A percentile compares a stretch with the other conserved stretches of the same genome.
These are phyloP conservation scores for Chaetomium olivaceum DNA, from an alignment of 2,329 filamentous ascomycete genomes.

Conservation along the genomic window DNA sequence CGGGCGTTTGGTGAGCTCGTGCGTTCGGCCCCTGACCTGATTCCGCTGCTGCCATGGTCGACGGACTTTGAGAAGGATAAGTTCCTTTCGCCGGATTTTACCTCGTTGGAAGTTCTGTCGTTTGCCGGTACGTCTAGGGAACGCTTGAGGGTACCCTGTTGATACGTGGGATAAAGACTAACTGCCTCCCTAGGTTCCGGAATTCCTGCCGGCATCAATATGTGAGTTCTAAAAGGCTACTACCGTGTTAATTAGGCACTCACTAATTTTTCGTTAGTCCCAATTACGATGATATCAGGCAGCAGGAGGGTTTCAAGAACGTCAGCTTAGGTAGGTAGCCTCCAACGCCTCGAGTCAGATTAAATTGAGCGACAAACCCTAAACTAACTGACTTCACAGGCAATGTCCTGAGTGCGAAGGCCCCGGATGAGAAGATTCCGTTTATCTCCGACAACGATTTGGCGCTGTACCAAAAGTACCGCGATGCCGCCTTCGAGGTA, in stretches of 20 bases:
- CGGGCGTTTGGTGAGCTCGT: slow-evolving; percentile 85
- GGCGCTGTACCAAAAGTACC: slow-evolving; percentile 75
- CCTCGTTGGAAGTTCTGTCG: slow-evolving; percentile 84
- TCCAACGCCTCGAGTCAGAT: no score
- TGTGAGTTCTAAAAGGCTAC: slow-evolving; percentile 39
- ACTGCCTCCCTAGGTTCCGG: slow-evolving; percentile 47
- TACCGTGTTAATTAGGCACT: not conserved
- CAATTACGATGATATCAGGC: slow-evolving; percentile 76
- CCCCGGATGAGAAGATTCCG: slow-evolving; percentile 86
- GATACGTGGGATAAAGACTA: not conserved
- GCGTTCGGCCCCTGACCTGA: slow-evolving; percentile 74
- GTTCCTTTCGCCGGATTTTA: slow-evolving; percentile 94
- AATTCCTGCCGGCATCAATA: slow-evolving; percentile 69
- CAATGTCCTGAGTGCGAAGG: slow-evolving; percentile 88
- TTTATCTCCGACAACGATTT: slow-evolving; percentile 82
- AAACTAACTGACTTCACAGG: slow-evolving; percentile 40
- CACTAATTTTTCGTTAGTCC: slow-evolving; percentile 41
- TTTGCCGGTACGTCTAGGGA: slow-evolving; percentile 55
- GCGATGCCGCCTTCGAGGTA: slow-evolving; percentile 87
- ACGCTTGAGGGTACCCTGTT: not conserved
- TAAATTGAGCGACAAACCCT: not conserved
- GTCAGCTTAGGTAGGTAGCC: slow-evolving; percentile 66
- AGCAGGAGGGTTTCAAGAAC: slow-evolving; percentile 87
- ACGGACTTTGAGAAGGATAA: slow-evolving; percentile 93
- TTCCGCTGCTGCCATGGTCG: slow-evolving; percentile 86